phyloP scores from a whole-genome alignment of 305 asterid genomes.

The Fraxinus xanthoxyloides region DNA sequence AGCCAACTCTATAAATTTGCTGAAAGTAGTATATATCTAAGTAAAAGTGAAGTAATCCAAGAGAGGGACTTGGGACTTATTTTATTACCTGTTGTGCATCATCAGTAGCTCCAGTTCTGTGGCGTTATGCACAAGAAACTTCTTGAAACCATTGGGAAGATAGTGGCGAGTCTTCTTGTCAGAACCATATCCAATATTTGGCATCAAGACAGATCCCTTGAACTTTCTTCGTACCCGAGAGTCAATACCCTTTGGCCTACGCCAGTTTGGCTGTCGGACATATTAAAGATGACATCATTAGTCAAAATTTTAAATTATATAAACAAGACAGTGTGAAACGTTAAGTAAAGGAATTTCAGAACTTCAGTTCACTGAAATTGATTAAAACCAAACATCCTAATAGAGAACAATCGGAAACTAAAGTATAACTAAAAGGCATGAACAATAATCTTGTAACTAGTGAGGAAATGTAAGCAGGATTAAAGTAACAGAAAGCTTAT shows the following conservation, averaged over 20 bases:
- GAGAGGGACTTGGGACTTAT: neutral
- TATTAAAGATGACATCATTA: neutral
- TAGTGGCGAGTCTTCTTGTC: slow-evolving; percentile 66
- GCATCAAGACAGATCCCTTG: slow-evolving; percentile 68
- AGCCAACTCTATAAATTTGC: too few relatives aligned
- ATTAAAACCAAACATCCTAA: neutral
- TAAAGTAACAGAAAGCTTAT: slow-evolving; percentile 69
- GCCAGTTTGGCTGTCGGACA: slow-evolving; percentile 45
- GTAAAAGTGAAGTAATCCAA: neutral
- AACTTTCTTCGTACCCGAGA: slow-evolving; percentile 76
- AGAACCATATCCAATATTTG: slow-evolving; percentile 69
- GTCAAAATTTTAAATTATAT: neutral
- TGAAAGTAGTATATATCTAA: neutral
- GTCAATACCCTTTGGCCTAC: slow-evolving; percentile 76
- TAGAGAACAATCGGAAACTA: neutral
- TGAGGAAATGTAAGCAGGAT: slow-evolving; percentile 48
- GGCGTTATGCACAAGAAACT: slow-evolving; percentile 61
- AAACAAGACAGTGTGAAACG: neutral
- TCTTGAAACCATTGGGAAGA: slow-evolving; percentile 69
- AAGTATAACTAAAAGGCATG: neutral
- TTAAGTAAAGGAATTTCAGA: neutral
- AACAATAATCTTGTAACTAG: too few relatives aligned
- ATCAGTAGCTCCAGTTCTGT: slow-evolving; percentile 57
- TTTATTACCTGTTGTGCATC: slow-evolving; percentile 63
- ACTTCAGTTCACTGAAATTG: neutral